Evolutionary conservation across 2,329 filamentous ascomycete genomes (phyloP).

Genomic region (Bertia moriformis): DNA sequence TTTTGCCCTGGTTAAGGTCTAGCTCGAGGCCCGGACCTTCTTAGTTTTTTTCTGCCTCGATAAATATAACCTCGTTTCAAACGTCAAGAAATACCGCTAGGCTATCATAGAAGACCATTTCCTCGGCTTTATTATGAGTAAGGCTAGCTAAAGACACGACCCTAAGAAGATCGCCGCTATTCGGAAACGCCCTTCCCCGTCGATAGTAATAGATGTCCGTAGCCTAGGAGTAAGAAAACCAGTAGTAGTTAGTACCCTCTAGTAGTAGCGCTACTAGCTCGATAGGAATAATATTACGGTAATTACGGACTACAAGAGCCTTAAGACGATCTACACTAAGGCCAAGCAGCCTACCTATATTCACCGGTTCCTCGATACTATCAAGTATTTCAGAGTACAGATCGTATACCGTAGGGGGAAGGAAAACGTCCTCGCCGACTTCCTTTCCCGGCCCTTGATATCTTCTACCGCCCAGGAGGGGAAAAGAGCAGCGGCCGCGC

Average conservation of each 20-base stretch:
- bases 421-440: background rate
- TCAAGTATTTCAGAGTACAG: background rate
- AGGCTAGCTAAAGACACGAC: background rate
- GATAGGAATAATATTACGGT: background rate
- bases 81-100: background rate
- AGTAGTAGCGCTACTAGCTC: background rate
- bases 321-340: background rate
- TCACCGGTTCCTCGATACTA: background rate
- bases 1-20: background rate
- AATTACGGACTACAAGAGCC: background rate
- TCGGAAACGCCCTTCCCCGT: too few relatives aligned
- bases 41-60: background rate
- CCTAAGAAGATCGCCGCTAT: background rate
- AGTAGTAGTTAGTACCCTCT: background rate
- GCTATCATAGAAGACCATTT: background rate
- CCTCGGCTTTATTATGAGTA: background rate
- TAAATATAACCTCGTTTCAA: too few relatives aligned
- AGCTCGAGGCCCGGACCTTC: background rate
- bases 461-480: background rate
- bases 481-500: background rate
- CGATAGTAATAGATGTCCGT: too few relatives aligned
- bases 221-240: too few relatives aligned
- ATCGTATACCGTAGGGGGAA: background rate
- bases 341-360: background rate
- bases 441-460: background rate